Evolutionary conservation across 768 basidiomycete species (phyloP), one percentile per base, ranked within the genome.

Genomic region (Suillus subluteus): DNA sequence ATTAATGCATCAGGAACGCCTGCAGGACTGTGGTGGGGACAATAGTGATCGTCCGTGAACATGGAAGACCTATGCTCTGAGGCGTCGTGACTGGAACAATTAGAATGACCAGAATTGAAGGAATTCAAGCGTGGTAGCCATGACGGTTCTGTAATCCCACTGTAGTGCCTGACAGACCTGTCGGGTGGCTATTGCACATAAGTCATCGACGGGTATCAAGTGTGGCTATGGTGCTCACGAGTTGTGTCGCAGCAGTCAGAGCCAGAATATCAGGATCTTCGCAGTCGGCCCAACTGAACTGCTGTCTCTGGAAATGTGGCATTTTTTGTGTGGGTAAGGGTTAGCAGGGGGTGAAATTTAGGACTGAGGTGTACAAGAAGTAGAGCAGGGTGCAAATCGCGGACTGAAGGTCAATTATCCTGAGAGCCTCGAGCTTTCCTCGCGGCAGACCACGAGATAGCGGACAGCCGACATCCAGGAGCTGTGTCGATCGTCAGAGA

Each of bases 191-290:
- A 38, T 61, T 43, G 59, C 41, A 18, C 59, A 43, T 61, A 61
- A 43, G 43, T 43, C 30, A 61, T 61, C 30, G 40, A 43, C 26
- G 59, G 41, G 59, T 43, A 21, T 43, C 41, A 43, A 13, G 18
- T 21, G 26, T 61, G 41, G 38, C 40, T 61, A 61, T 40, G 26
- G 41, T 44, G 40, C 59, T 61, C 59, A 61, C 59, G 59, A 61
- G 59, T 6, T 61, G 59, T 32, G 59, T 61, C 59, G 59, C 59
- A 61, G 59, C 59, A 43, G 59, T 43, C 59, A 61, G 59, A 43
- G 59, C 59, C 30, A 61, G 59, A 30, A 61, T 12, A 30, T 61
- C 59, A 61, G 59, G 59, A 30, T 61, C 38, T 61, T 61, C 37
- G 21, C 59, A 61, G 23, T 61, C 26, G 3, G 26, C 59, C 59